Evolutionary conservation across 345 rosid genomes (phyloP), one percentile per base, ranked within the genome.

Genomic region (Boechera retrofracta): DNA sequence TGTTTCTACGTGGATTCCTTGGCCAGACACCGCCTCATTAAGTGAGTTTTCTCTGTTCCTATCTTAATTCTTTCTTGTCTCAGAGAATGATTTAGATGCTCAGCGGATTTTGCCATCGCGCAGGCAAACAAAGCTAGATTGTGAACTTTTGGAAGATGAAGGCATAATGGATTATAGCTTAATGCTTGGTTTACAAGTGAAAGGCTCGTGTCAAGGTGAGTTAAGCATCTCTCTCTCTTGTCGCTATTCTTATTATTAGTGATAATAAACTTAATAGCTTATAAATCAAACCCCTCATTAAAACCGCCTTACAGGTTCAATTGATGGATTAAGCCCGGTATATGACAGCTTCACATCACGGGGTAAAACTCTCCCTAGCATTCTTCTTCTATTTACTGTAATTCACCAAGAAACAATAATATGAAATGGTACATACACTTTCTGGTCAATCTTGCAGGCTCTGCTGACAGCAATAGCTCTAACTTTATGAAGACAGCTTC

Each of bases 111-210:
- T 64, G 2, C 8, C 9, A 54, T 47, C 18, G 7, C 9, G 15
- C 59, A 88, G 91, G 83, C 96, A 90, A 83, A 73, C 89, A 29
- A 83, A 80, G 82, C 66, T 77, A 42, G 93, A 87, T 13, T 83
- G 89, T 78, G 85, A 86, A 71, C 85, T 86, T 72, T 57, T 88
- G 74, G 89, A 87, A 79, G 73, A 82, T 39, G 84, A 80, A 47
- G 86, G 88, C 28, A 73, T 82, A 61, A 90, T 87, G 86, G 85
- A 85, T 58, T 88, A 87, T 61, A 87, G 88, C 78, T 79, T 87
- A 63, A 53, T 80, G 81, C 78, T 88, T 41, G 87, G 87, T 35
- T 58, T 90, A 41, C 87, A 79, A 67, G 74, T 81, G 11, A 81
- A 77, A 72, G 76, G 78, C 58, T 69, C 84, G 13, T 60, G 64